phyloP scores from a whole-genome alignment of 2,329 filamentous ascomycete genomes.

The Verticillium dahliae region DNA sequence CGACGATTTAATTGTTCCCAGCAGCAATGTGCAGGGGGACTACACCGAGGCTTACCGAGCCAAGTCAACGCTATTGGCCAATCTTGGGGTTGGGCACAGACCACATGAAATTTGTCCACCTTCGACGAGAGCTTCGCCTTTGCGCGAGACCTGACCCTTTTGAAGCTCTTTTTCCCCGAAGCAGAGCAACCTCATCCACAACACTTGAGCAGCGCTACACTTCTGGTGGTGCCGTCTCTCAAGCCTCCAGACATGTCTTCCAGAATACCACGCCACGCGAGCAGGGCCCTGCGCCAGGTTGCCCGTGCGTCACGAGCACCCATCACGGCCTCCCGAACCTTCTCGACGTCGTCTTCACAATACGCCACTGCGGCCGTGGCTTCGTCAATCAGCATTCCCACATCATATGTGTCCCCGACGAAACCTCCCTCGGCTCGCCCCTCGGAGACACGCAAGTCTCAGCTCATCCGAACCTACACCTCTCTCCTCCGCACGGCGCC shows the following conservation, averaged over 20 bases:
- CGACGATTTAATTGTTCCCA: no score
- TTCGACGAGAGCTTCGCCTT: not conserved
- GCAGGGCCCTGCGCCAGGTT: slow-evolving; percentile 10
- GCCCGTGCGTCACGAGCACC: slow-evolving; percentile 6
- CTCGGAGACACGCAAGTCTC: slow-evolving; percentile 81
- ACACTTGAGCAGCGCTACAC: not conserved
- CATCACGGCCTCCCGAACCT: slow-evolving; percentile 8
- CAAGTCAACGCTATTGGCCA: not conserved
- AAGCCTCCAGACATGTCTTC: slow-evolving; percentile 6
- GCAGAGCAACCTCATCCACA: not conserved
- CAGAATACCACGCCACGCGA: slow-evolving; percentile 10
- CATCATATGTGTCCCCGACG: slow-evolving; percentile 53
- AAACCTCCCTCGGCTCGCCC: slow-evolving; percentile 86
- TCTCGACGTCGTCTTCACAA: slow-evolving; percentile 18
- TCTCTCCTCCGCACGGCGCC: slow-evolving; percentile 81
- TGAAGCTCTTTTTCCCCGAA: not conserved
- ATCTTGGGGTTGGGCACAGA: not conserved
- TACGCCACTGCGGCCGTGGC: slow-evolving; percentile 19
- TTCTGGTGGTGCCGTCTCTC: not conserved
- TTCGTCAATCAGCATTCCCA: slow-evolving; percentile 23
- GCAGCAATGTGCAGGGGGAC: not conserved
- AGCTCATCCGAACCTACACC: slow-evolving; percentile 79
- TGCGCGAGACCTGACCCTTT: not conserved
- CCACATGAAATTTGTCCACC: not conserved
- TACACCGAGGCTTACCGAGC: not conserved